These are phyloP conservation scores for Cladophialophora chaetospira DNA, from an alignment of 2,329 filamentous ascomycete genomes.

Conservation along the genomic window DNA sequence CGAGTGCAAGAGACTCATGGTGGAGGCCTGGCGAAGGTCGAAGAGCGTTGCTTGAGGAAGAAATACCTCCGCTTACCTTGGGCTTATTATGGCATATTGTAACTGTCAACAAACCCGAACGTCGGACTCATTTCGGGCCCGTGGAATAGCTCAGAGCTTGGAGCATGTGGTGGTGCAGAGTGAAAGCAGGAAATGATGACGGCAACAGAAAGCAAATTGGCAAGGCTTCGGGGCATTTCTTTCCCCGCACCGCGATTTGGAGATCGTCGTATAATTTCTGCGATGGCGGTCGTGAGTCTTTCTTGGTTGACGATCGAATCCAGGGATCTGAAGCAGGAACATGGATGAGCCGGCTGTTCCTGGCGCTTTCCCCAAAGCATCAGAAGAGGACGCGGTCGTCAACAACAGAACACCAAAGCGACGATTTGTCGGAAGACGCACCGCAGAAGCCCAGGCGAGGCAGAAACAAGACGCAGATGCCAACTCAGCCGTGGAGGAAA, in stretches of 20 bases:
- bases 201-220: neutral
- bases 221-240: neutral
- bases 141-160: neutral
- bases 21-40: too few species aligned
- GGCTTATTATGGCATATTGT: neutral
- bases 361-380: conserved; percentile 29
- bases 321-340: conserved; percentile 52
- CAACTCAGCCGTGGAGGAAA: conserved; percentile 70
- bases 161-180: too few species aligned
- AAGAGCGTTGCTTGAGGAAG: too few species aligned
- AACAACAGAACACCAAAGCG: conserved; percentile 71
- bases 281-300: neutral
- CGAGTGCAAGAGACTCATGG: conserved; percentile 47
- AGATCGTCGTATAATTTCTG: conserved; percentile 2
- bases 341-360: conserved; percentile 27
- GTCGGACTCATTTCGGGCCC: neutral
- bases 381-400: conserved; percentile 5
- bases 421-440: conserved; percentile 82
- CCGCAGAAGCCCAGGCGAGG: conserved; percentile 60
- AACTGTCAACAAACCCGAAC: neutral
- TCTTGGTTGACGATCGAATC: neutral
- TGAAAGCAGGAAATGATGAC: neutral
- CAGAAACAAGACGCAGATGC: conserved; percentile 65
- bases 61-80: conserved; percentile 28
- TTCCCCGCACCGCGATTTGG: conserved; percentile 11